Evolutionary conservation across 495 filamentous ascomycete genomes (phyloP).

Genomic region (Physcia stellaris): DNA sequence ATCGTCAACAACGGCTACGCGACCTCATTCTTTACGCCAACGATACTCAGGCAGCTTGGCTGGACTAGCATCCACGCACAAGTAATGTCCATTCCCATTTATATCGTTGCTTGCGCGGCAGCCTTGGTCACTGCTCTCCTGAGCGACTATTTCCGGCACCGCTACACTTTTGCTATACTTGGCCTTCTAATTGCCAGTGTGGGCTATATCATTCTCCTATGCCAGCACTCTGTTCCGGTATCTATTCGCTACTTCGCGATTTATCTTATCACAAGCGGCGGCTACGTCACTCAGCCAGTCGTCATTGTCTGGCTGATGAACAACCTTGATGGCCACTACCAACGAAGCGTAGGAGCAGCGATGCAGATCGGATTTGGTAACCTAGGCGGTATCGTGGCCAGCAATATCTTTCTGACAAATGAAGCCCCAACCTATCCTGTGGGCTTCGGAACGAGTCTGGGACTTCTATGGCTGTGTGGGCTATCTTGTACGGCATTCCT

Average conservation of each 20-base stretch:
- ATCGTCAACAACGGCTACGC: slow-evolving; percentile 37
- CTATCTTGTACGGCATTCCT: slow-evolving; percentile 27
- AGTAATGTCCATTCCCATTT: slow-evolving; percentile 43
- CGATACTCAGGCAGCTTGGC: slow-evolving; percentile 42
- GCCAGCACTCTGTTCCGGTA: slow-evolving; percentile 24
- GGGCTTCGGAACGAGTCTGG: slow-evolving; percentile 35
- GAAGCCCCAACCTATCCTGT: slow-evolving; percentile 36
- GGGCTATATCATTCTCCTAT: slow-evolving; percentile 37
- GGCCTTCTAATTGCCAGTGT: slow-evolving; percentile 32
- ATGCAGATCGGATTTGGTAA: slow-evolving; percentile 44
- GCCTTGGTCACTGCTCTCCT: slow-evolving; percentile 30
- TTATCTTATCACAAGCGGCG: slow-evolving; percentile 38
- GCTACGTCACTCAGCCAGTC: slow-evolving; percentile 35
- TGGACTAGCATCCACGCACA: slow-evolving; percentile 37
- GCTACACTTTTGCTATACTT: slow-evolving; percentile 36
- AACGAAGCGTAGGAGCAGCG: slow-evolving; percentile 41
- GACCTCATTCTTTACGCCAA: slow-evolving; percentile 40
- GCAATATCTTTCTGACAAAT: slow-evolving; percentile 28
- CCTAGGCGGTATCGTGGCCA: slow-evolving; percentile 41
- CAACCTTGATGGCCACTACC: slow-evolving; percentile 48
- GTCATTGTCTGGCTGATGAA: slow-evolving; percentile 44
- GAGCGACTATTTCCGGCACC: slow-evolving; percentile 34
- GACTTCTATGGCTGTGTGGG: slow-evolving; percentile 36
- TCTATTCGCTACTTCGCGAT: slow-evolving; percentile 39
- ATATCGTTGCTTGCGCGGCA: slow-evolving; percentile 33